These are phyloP conservation scores for Cryoendolithus antarcticus DNA, from an alignment of 2,329 filamentous ascomycete species.

Conservation along the genomic window DNA sequence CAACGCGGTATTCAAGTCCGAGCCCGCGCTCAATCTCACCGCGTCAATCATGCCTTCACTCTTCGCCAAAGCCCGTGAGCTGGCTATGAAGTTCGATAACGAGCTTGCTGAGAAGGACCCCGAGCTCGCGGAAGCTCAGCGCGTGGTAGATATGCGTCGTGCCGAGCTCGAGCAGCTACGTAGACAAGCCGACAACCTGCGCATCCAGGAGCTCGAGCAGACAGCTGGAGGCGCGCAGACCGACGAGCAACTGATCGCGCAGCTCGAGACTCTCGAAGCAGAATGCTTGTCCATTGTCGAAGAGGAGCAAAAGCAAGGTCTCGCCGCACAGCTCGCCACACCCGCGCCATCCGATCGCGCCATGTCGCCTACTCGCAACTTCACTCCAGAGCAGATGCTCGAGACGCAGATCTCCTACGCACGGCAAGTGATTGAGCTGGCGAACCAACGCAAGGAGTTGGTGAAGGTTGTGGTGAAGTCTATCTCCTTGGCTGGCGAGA, in stretches of 20 bases:
- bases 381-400: constrained; percentile 31
- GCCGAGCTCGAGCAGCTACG: constrained; percentile 52
- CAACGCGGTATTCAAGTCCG: constrained; percentile 27
- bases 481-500: constrained; percentile 55
- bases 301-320: constrained; percentile 30
- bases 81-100: constrained; percentile 50
- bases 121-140: constrained; percentile 34
- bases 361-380: constrained; percentile 33
- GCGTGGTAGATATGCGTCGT: constrained; percentile 46
- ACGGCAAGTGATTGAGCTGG: constrained; percentile 43
- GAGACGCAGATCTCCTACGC: constrained; percentile 48
- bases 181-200: constrained; percentile 40
- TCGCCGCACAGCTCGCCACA: constrained; percentile 11
- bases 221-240: constrained; percentile 21
- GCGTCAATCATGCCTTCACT: constrained; percentile 47
- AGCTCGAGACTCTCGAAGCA: constrained; percentile 24
- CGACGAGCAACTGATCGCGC: constrained; percentile 25
- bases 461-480: constrained; percentile 59
- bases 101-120: constrained; percentile 61
- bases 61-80: constrained; percentile 31
- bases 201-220: constrained; percentile 41
- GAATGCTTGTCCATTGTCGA: constrained; percentile 33
- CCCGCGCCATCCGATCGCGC: constrained; percentile 5
- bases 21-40: constrained; percentile 47
- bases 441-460: constrained; percentile 48